Evolutionary conservation across 192 early-diverging fungal genomes (phyloP).

Genomic region (Coemansia sp.): DNA sequence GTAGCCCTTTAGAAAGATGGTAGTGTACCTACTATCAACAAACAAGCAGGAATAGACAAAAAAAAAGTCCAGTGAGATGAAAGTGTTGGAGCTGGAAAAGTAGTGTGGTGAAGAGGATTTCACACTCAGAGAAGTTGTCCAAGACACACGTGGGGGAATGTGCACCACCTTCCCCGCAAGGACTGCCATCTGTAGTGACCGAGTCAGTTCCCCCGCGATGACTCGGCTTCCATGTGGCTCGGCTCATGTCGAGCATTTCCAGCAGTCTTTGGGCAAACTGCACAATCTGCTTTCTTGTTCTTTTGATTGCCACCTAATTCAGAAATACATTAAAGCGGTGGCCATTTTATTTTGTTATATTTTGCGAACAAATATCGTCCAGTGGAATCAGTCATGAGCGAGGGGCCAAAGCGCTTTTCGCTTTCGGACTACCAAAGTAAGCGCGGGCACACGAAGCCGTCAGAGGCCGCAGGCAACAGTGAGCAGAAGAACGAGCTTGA

Average conservation of each 20-base stretch:
- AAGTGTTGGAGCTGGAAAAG: not conserved
- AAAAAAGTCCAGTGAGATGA: not conserved
- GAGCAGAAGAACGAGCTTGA: conserved; percentile 53
- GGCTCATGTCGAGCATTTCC: too few species aligned
- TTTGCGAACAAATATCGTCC: not conserved
- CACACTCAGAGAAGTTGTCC: not conserved
- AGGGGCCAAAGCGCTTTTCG: conserved; percentile 53
- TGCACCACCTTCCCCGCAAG: too few species aligned
- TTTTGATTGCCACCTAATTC: too few species aligned
- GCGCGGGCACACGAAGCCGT: conserved; percentile 36
- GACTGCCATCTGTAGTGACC: too few species aligned
- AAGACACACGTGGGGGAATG: not conserved
- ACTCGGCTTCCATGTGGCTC: too few species aligned
- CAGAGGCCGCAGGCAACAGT: conserved; percentile 10
- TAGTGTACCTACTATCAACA: not conserved
- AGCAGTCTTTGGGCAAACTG: too few species aligned
- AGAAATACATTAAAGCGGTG: too few species aligned
- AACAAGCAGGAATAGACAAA: not conserved
- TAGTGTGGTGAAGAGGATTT: not conserved
- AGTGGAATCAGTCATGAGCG: conserved; percentile 27
- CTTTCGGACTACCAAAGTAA: conserved; percentile 54
- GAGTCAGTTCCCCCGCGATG: too few species aligned
- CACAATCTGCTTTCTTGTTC: too few species aligned
- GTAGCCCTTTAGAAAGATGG: not conserved
- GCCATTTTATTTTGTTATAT: too few species aligned